Evolutionary conservation across 2,329 filamentous ascomycete genomes (phyloP).

Genomic region (Cadophora luteo-olivacea): DNA sequence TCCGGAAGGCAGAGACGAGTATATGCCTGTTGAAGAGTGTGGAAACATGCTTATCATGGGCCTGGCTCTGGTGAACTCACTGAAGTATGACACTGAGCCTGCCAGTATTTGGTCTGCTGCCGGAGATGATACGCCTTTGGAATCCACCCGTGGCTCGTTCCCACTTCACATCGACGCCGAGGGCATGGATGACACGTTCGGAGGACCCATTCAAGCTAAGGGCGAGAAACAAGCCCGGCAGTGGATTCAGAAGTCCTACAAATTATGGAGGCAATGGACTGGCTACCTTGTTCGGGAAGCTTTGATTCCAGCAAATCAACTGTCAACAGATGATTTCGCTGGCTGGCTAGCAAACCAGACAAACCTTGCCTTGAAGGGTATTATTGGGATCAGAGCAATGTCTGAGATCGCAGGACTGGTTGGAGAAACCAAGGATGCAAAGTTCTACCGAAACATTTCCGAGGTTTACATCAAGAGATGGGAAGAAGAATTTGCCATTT

Average conservation of each 20-base stretch:
- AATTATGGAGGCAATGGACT: conserved; percentile 73
- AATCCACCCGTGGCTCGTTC: conserved; percentile 38
- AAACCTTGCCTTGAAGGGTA: conserved; percentile 78
- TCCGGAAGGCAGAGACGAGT: conserved; percentile 65
- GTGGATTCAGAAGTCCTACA: conserved; percentile 68
- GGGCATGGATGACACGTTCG: conserved; percentile 68
- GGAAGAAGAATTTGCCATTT: conserved; percentile 66
- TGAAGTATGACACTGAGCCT: conserved; percentile 66
- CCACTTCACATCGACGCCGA: conserved; percentile 52
- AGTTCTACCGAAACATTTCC: conserved; percentile 66
- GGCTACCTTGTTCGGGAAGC: conserved; percentile 69
- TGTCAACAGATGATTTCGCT: conserved; percentile 75
- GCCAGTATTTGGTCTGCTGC: conserved; percentile 64
- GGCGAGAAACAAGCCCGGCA: conserved; percentile 63
- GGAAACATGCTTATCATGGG: conserved; percentile 76
- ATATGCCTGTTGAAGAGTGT: conserved; percentile 72
- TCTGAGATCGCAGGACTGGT: conserved; percentile 66
- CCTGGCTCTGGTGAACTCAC: conserved; percentile 76
- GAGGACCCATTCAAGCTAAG: conserved; percentile 53
- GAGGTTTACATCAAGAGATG: conserved; percentile 69
- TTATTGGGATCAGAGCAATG: conserved; percentile 81
- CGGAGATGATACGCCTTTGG: conserved; percentile 41
- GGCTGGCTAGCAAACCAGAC: conserved; percentile 73
- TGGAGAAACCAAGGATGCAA: conserved; percentile 60
- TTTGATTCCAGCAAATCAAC: conserved; percentile 68